phyloP scores from a whole-genome alignment of 2,329 filamentous ascomycete species.

The Phialophora chinensis region DNA sequence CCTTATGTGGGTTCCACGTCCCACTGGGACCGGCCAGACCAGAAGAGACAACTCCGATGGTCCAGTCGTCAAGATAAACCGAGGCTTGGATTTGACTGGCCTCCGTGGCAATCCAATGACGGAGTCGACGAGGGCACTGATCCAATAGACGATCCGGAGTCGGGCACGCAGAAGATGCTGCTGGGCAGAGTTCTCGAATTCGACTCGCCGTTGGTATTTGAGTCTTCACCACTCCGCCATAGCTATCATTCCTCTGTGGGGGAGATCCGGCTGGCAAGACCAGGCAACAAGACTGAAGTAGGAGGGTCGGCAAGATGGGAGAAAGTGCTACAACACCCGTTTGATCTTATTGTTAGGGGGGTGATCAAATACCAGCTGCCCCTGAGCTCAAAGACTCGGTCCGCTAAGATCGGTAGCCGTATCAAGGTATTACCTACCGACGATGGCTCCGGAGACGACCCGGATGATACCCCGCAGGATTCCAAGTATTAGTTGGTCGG shows the following conservation, averaged over 20 bases:
- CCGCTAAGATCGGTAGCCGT: slow-evolving; percentile 55
- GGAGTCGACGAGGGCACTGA: slow-evolving; percentile 64
- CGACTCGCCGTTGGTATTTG: slow-evolving; percentile 86
- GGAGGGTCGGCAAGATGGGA: slow-evolving; percentile 89
- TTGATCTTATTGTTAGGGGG: slow-evolving; percentile 89
- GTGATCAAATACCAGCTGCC: slow-evolving; percentile 81
- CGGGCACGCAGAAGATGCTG: slow-evolving; percentile 77
- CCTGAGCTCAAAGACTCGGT: slow-evolving; percentile 60
- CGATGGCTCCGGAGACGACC: slow-evolving; percentile 39
- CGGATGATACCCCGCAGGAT: background rate
- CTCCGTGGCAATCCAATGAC: slow-evolving; percentile 38
- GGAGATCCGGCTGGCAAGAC: slow-evolving; percentile 79
- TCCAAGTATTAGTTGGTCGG: background rate
- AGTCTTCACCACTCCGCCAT: slow-evolving; percentile 84
- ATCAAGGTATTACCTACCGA: slow-evolving; percentile 49
- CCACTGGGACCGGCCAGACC: slow-evolving; percentile 31
- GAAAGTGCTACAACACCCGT: slow-evolving; percentile 85
- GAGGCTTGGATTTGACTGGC: slow-evolving; percentile 29
- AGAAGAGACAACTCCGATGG: slow-evolving; percentile 42
- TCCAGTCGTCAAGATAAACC: slow-evolving; percentile 35
- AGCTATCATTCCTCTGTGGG: slow-evolving; percentile 75
- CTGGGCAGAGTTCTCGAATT: slow-evolving; percentile 88
- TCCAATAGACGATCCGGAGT: slow-evolving; percentile 67
- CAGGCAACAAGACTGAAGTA: slow-evolving; percentile 84
- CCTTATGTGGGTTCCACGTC: slow-evolving; percentile 71